phyloP scores from a whole-genome alignment of 2,329 filamentous ascomycete species.

The Cercospora sojina region DNA sequence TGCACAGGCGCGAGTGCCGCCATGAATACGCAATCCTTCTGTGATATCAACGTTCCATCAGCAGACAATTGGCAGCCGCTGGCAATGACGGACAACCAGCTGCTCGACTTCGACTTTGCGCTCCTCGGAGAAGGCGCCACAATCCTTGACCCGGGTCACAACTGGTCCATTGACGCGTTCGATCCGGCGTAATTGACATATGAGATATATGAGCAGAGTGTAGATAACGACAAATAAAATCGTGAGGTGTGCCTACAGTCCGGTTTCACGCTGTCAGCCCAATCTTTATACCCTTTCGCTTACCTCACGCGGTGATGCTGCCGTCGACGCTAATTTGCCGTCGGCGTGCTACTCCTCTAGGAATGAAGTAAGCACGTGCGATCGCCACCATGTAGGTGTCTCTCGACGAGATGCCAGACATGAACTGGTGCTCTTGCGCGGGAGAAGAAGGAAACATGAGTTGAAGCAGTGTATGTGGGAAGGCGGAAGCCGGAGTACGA shows the following conservation, averaged over 20 bases:
- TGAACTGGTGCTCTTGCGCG: neutral
- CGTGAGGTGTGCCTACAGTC: neutral
- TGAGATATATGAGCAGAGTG: neutral
- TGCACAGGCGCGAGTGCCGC: neutral
- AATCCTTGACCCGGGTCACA: neutral
- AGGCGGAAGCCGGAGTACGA: neutral
- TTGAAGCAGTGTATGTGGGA: neutral
- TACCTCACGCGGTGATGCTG: neutral
- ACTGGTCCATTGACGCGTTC: neutral
- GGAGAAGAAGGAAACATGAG: neutral
- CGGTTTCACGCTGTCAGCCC: neutral
- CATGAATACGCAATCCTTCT: neutral
- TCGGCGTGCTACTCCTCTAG: neutral
- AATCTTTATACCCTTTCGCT: neutral
- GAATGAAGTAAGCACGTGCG: neutral
- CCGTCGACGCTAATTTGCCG: neutral
- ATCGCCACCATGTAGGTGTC: neutral
- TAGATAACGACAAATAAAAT: neutral
- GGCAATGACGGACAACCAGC: neutral
- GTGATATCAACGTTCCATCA: neutral
- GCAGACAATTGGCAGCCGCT: neutral
- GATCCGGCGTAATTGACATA: neutral
- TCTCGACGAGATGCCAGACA: neutral
- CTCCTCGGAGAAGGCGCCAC: neutral
- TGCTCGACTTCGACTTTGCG: neutral